A percentile compares a stretch with the other conserved stretches of the same genome.
phyloP scores from a whole-genome alignment of 768 basidiomycete genomes.

The Daedaleopsis sinensis region DNA sequence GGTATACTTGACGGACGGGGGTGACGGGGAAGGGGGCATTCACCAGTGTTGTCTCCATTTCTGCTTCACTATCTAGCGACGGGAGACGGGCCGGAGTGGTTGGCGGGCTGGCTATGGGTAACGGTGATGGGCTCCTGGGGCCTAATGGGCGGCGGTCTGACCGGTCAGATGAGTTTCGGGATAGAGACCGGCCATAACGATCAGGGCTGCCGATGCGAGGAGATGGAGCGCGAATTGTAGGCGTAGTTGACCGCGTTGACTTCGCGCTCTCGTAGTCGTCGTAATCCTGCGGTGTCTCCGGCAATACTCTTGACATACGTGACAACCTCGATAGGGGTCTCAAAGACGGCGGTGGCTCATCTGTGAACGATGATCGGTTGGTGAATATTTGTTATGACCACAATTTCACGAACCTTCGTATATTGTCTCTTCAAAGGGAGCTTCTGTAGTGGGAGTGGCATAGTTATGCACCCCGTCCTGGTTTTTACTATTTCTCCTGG shows the following conservation, averaged over 20 bases:
- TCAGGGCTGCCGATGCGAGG: conserved; percentile 8
- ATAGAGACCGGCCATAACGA: conserved; percentile 45
- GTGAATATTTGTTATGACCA: background rate
- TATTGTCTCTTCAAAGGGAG: conserved; percentile 64
- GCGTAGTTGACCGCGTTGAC: conserved; percentile 43
- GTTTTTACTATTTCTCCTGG: conserved; percentile 80
- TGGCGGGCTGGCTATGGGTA: conserved; percentile 49
- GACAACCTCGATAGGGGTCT: conserved; percentile 61
- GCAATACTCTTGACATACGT: conserved; percentile 24
- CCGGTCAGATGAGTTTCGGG: conserved; percentile 54
- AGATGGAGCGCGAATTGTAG: conserved; percentile 37
- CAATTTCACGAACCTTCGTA: conserved; percentile 66
- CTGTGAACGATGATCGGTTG: conserved; percentile 34
- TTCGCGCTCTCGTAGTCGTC: conserved; percentile 29
- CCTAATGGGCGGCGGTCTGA: conserved; percentile 67
- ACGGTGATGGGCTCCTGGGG: conserved; percentile 75
- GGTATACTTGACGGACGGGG: conserved; percentile 28
- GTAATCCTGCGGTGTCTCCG: conserved; percentile 35
- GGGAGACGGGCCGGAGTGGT: conserved; percentile 33
- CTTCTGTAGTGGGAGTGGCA: conserved; percentile 44
- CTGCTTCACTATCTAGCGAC: conserved; percentile 46
- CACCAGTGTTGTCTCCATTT: conserved; percentile 43
- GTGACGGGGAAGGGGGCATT: conserved; percentile 25
- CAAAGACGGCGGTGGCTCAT: conserved; percentile 58
- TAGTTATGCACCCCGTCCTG: conserved; percentile 54